A percentile compares a stretch with the other conserved stretches of the same genome.
These are phyloP conservation scores for Penicillium cataractarum DNA, from an alignment of 495 filamentous ascomycete species.

Conservation along the genomic window DNA sequence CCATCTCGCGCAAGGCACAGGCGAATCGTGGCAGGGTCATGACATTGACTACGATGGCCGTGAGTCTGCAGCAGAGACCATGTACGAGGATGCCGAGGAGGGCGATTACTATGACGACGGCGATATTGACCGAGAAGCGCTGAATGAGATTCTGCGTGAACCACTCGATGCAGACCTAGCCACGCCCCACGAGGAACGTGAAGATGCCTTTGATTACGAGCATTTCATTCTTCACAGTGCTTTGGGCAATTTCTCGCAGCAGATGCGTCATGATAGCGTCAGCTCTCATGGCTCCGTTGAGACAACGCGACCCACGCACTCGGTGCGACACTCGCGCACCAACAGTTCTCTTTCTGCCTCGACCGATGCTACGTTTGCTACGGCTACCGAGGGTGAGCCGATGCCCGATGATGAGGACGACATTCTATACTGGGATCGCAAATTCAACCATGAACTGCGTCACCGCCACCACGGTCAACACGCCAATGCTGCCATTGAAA, in stretches of 20 bases:
- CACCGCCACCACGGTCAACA: conserved; percentile 27
- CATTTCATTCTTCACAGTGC: conserved; percentile 92
- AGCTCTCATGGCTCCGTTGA: conserved; percentile 74
- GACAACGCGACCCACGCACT: conserved; percentile 60
- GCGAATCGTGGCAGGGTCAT: conserved; percentile 1
- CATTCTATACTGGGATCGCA: conserved; percentile 48
- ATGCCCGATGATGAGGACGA: conserved; percentile 47
- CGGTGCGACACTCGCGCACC: conserved; percentile 42
- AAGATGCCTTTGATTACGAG: conserved; percentile 97
- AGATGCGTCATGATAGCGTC: conserved; percentile 58
- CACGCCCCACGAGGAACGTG: conserved; percentile 83
- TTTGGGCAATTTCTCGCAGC: conserved; percentile 66
- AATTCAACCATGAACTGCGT: conserved; percentile 45
- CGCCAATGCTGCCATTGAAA: conserved; percentile 18
- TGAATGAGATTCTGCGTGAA: conserved; percentile 49
- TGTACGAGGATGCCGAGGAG: conserved; percentile 64
- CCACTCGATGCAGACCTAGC: conserved; percentile 44
- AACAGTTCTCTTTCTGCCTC: conserved; percentile 71
- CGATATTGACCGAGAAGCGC: conserved; percentile 54
- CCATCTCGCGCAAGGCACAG: conserved; percentile 11
- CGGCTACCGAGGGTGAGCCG: conserved; percentile 68
- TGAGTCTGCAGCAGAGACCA: conserved; percentile 50
- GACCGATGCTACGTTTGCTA: conserved; percentile 81
- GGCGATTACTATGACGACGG: conserved; percentile 47
- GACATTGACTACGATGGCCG: conserved; percentile 32